phyloP scores from a whole-genome alignment of 1,284 basidiomycete species.

The Apiotrichum mycotoxinovorans region DNA sequence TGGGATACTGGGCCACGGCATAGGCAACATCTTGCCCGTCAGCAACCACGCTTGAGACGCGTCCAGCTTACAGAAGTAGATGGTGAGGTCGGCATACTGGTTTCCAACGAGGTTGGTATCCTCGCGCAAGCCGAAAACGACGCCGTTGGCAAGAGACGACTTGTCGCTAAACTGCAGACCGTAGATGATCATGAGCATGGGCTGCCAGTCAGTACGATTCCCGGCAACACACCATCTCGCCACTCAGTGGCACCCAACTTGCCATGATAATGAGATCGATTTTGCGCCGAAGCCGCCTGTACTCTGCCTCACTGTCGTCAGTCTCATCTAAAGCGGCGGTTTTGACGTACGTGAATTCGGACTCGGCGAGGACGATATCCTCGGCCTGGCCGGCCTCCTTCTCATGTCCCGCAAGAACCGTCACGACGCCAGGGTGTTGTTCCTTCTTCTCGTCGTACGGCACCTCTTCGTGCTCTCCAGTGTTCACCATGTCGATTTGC shows the following conservation, averaged over 20 bases:
- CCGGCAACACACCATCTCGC: conserved; percentile 10
- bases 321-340: too few relatives aligned
- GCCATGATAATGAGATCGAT: conserved; percentile 2
- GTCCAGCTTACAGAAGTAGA: conserved; percentile 9
- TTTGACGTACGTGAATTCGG: conserved; percentile 9
- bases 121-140: conserved; percentile 23
- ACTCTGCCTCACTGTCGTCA: neutral
- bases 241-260: neutral
- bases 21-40: conserved; percentile 21
- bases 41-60: neutral
- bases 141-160: conserved; percentile 9
- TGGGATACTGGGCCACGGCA: conserved; percentile 24
- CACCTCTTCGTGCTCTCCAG: too few relatives aligned
- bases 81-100: conserved; percentile 25
- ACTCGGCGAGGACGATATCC: conserved; percentile 9
- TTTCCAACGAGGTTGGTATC: conserved; percentile 30
- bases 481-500: too few relatives aligned
- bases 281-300: conserved; percentile 13
- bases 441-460: too few relatives aligned
- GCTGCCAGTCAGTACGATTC: conserved; percentile 8
- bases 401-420: too few relatives aligned
- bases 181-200: conserved; percentile 12
- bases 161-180: conserved; percentile 18
- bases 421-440: too few relatives aligned
- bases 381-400: too few relatives aligned